Base-by-base conservation (phyloP, 2,329 filamentous ascomycete species). In the Volutella citrinella region DNA sequence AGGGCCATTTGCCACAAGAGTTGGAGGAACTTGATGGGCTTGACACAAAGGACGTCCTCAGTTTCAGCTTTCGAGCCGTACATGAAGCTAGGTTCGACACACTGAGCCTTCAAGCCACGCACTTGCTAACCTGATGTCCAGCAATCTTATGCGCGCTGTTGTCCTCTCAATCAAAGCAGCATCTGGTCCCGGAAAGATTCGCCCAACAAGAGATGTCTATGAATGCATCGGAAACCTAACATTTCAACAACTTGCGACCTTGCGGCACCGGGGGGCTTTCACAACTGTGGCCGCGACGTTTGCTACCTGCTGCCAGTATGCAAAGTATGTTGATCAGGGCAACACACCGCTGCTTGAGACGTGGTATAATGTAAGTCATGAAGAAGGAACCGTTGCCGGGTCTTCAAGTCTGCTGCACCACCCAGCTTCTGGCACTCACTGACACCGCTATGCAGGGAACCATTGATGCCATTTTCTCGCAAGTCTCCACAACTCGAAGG, bases 41-140 rank as follows among this genome's bases (percentile, higher is more conserved):
- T 3, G 82, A 85, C 32, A 89, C 88, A 1, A 97, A 96, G 55
- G 88, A 94, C 50, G 74, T 95, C 13, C 64, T 98, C 28, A 97
- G 91, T 46, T 98, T 93, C 59, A 95, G 89, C 43, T 98, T 95
- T 75, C 80, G 93, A 49, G 87, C 89, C 6, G 72, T 96, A n/a
- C 91, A 95, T 43, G 93, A 98, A 63, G 87, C 90, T 16, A 95
- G 87, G 84, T 88, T 66, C n/a, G n/a, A n/a, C n/a, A n/a, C n/a
- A n/a, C n/a, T n/a, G n/a, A n/a, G n/a, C n/a, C n/a, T n/a, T n/a
- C n/a, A n/a, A n/a, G n/a, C n/a, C n/a, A n/a, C n/a, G n/a, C n/a
- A n/a, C n/a, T n/a, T n/a, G 14, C 40, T 41, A 30, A 40, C 12
- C 16, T 17, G 13, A 21, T 42, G 45, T 46, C 59, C 42, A 93